Percentiles rank a stretch among this genome's conserved stretches.
These are phyloP conservation scores for Leucocoprinus birnbaumii DNA, from an alignment of 768 basidiomycete genomes.

Conservation along the genomic window DNA sequence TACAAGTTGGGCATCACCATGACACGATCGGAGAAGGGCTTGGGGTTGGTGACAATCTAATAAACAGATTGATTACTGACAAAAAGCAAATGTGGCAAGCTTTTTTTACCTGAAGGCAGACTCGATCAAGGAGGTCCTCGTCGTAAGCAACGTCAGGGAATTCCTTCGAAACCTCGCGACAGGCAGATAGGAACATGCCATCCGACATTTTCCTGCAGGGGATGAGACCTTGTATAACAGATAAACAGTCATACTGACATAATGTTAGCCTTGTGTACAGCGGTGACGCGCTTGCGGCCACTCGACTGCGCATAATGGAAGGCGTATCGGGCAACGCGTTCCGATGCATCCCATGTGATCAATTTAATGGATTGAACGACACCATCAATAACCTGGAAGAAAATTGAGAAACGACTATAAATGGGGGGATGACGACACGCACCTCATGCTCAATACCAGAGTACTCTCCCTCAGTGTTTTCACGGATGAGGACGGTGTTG, in stretches of 20 bases:
- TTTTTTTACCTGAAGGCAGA: constrained; percentile 77
- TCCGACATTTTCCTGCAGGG: constrained; percentile 95
- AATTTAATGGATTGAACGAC: constrained; percentile 99
- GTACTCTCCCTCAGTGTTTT: constrained; percentile 99
- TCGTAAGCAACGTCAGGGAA: constrained; percentile 93
- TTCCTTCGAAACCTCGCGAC: constrained; percentile 92
- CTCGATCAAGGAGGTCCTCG: constrained; percentile 95
- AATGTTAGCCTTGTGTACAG: constrained; percentile 99
- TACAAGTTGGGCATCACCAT: constrained; percentile 99
- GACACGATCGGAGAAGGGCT: constrained; percentile 91
- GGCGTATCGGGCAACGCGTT: constrained; percentile 97
- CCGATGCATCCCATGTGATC: constrained; percentile 98
- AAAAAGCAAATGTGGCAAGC: background rate
- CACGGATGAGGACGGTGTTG: constrained; percentile 96
- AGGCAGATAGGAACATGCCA: constrained; percentile 98
- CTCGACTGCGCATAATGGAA: constrained; percentile 94
- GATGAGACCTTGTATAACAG: constrained; percentile 2
- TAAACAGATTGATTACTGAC: background rate
- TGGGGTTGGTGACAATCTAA: constrained; percentile 89
- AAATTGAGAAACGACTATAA: background rate
- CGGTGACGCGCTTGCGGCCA: constrained; percentile 90
- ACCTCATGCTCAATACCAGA: constrained; percentile 99
- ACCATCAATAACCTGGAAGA: constrained; percentile 82
- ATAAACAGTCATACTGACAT: constrained; percentile 56
- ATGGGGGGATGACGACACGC: constrained; percentile 11